Conservation (phyloP, 192 early-diverging fungal genomes). For the Phycomyces blakesleeanus region DNA sequence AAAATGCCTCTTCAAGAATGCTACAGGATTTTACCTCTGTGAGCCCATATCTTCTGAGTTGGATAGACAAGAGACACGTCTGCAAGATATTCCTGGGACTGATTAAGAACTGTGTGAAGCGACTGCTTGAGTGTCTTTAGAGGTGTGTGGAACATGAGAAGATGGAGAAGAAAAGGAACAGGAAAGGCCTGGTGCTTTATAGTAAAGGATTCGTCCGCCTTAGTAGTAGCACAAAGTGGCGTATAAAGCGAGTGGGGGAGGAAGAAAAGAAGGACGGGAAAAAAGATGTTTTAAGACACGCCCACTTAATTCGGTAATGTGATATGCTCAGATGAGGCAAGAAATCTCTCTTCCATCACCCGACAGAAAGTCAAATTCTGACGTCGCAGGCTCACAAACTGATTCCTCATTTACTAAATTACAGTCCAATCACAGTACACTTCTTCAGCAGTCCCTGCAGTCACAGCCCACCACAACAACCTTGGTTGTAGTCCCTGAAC, state of each 20-base stretch:
- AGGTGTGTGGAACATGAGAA: constrained; percentile 23
- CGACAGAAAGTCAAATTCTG: too few relatives aligned
- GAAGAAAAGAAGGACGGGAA: constrained; percentile 3
- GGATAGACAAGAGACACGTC: constrained; percentile 26
- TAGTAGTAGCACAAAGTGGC: not conserved
- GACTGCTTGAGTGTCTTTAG: constrained; percentile 14
- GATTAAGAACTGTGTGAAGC: constrained; percentile 17
- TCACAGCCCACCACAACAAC: too few relatives aligned
- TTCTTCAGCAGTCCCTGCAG: too few relatives aligned
- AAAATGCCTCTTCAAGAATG: not conserved
- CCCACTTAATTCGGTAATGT: not conserved
- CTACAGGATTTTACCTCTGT: constrained; percentile 22
- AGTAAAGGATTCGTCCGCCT: not conserved
- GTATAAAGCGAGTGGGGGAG: not conserved
- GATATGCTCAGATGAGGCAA: not conserved
- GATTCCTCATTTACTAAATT: too few relatives aligned
- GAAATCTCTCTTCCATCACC: too few relatives aligned
- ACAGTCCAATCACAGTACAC: too few relatives aligned
- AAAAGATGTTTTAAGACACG: not conserved
- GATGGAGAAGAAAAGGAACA: not conserved
- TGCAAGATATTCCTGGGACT: constrained; percentile 24
- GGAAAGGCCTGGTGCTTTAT: constrained; percentile 1
- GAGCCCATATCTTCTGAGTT: constrained; percentile 16
- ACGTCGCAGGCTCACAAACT: too few relatives aligned
- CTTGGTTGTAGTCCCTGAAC: too few relatives aligned